Evolutionary conservation across 306 rosid genomes (phyloP).

Genomic region (Pterocarpus macrocarpus): DNA sequence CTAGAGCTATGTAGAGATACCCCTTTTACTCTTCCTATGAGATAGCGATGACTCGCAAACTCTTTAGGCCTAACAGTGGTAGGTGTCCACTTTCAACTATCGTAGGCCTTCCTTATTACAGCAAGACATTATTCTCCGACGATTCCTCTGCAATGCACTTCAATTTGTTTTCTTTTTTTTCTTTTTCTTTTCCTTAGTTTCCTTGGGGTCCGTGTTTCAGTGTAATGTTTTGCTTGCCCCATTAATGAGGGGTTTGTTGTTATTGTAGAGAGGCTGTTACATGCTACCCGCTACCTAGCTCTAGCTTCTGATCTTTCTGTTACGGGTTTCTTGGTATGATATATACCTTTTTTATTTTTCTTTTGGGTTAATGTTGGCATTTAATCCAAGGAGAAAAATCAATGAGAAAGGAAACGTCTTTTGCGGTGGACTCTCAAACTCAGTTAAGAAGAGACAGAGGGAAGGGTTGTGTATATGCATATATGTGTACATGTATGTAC

Average conservation of each 20-base stretch:
- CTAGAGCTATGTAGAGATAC: conserved; percentile 35
- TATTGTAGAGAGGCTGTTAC: conserved; percentile 7
- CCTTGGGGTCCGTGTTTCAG: conserved; percentile 57
- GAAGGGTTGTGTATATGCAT: neutral
- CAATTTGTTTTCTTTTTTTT: conserved; percentile 10
- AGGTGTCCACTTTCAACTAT: conserved; percentile 52
- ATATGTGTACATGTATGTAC: neutral
- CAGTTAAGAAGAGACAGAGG: conserved; percentile 7
- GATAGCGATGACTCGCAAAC: conserved; percentile 58
- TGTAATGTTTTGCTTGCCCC: conserved; percentile 46
- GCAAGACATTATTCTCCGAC: conserved; percentile 52
- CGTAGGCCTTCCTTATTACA: conserved; percentile 50
- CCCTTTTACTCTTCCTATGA: conserved; percentile 26
- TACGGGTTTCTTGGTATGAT: neutral
- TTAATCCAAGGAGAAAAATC: conserved; percentile 25
- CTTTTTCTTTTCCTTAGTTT: conserved; percentile 2
- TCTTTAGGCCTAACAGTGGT: conserved; percentile 47
- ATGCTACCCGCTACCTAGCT: neutral
- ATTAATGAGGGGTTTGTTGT: conserved; percentile 40
- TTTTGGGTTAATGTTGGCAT: conserved; percentile 34
- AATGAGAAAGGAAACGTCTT: too few relatives aligned
- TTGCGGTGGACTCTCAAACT: too few relatives aligned
- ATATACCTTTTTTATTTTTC: neutral
- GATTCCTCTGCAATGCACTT: conserved; percentile 41
- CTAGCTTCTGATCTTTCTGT: neutral